A percentile compares a stretch with the other conserved stretches of the same genome.
phyloP scores from a whole-genome alignment of 139 green algal species.

The Asterochloris erici region DNA sequence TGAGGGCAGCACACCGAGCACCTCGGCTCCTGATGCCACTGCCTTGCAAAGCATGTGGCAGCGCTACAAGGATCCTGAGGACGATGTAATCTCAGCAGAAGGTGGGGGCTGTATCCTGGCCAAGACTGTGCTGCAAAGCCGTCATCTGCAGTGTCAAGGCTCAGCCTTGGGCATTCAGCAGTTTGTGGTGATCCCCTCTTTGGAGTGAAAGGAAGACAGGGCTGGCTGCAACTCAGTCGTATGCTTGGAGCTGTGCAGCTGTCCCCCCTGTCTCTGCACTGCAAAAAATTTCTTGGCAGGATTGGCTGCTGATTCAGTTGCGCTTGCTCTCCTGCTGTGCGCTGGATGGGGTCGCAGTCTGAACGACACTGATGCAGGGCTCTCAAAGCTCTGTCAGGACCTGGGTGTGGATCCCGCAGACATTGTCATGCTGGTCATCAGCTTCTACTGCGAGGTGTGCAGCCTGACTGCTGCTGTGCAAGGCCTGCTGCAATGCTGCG shows the following conservation, averaged over 20 bases:
- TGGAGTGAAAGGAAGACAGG: no score
- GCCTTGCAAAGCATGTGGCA: constrained; percentile 36
- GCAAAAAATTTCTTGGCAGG: neutral
- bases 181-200: no score
- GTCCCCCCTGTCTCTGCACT: neutral
- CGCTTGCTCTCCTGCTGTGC: neutral
- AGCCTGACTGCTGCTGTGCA: no score
- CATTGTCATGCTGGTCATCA: constrained; percentile 85
- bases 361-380: constrained; percentile 27
- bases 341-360: neutral
- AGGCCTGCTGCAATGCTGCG: no score
- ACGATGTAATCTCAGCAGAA: constrained; percentile 12
- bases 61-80: constrained; percentile 34
- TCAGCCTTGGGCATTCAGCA: no score
- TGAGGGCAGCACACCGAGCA: no score
- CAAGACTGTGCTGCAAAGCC: no score
- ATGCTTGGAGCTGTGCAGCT: no score
- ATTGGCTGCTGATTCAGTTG: no score
- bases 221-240: no score
- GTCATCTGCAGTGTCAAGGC: no score
- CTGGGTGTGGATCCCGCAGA: constrained; percentile 77
- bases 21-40: neutral
- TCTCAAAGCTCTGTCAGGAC: constrained; percentile 73
- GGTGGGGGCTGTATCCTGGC: neutral
- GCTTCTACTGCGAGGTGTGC: constrained; percentile 48